Percentiles rank a stretch among this genome's conserved stretches.
Conservation (phyloP, 2,329 filamentous ascomycete species). For the Alternaria novae-zelandiae region DNA sequence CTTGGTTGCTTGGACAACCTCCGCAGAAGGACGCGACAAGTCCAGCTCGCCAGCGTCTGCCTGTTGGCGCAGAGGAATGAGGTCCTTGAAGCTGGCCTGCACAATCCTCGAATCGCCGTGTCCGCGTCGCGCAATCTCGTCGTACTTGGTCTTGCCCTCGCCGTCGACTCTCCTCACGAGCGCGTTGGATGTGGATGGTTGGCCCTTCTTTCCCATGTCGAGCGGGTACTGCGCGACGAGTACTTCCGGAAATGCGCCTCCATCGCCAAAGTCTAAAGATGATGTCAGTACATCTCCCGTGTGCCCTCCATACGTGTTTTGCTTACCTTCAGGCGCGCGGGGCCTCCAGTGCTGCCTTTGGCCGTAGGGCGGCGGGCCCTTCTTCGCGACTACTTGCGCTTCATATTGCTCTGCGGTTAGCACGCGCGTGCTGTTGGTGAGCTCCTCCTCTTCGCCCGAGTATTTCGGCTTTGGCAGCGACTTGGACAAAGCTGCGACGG, state of each 20-base stretch:
- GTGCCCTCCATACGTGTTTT: neutral
- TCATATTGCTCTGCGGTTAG: slow-evolving; percentile 80
- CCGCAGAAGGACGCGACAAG: slow-evolving; percentile 80
- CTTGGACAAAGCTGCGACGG: slow-evolving; percentile 70
- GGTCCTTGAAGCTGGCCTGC: slow-evolving; percentile 94
- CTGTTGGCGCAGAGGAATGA: slow-evolving; percentile 91
- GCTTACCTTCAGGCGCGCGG: slow-evolving; percentile 68
- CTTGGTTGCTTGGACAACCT: slow-evolving; percentile 82
- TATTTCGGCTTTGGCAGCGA: slow-evolving; percentile 90
- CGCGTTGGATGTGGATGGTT: slow-evolving; percentile 72
- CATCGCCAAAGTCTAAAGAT: slow-evolving; percentile 81
- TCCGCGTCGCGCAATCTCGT: slow-evolving; percentile 89
- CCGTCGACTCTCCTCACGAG: slow-evolving; percentile 90
- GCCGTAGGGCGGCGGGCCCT: slow-evolving; percentile 88
- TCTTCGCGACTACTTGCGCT: slow-evolving; percentile 75
- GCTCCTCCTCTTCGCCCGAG: slow-evolving; percentile 85
- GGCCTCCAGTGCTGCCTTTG: slow-evolving; percentile 91
- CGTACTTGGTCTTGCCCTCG: slow-evolving; percentile 94
- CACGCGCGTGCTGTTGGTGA: slow-evolving; percentile 81
- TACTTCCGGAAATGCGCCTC: slow-evolving; percentile 93
- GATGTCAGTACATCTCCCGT: neutral
- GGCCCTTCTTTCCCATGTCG: slow-evolving; percentile 85
- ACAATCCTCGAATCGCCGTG: slow-evolving; percentile 85
- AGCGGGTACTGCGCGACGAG: slow-evolving; percentile 93
- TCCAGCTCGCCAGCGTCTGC: slow-evolving; percentile 93